Evolutionary conservation across 2,329 filamentous ascomycete genomes (phyloP).

Genomic region (Claviceps monticola): DNA sequence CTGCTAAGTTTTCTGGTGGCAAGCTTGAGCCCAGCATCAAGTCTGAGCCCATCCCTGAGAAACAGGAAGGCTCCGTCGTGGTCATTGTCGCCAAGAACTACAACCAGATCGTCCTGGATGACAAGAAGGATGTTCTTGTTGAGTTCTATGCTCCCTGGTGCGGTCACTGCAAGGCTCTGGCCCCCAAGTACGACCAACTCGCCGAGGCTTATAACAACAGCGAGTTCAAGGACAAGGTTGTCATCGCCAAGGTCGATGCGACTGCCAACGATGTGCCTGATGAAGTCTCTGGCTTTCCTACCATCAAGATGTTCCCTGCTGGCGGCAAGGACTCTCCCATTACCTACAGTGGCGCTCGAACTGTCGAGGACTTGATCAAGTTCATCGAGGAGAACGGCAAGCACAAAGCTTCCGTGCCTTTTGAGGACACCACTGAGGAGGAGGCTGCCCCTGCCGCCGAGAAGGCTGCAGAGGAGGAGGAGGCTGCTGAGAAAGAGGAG

Average conservation of each 20-base stretch:
- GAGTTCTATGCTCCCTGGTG: slow-evolving; percentile 99
- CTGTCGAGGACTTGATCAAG: slow-evolving; percentile 76
- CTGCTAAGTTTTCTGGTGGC: slow-evolving; percentile 71
- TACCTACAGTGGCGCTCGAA: slow-evolving; percentile 78
- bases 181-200: slow-evolving; percentile 92
- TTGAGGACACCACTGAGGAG: slow-evolving; percentile 40
- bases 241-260: slow-evolving; percentile 95
- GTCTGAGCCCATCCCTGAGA: slow-evolving; percentile 92
- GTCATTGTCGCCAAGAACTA: slow-evolving; percentile 90
- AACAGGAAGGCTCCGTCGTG: slow-evolving; percentile 76
- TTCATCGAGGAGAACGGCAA: slow-evolving; percentile 96
- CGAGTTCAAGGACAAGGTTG: slow-evolving; percentile 69
- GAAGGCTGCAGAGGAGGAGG: slow-evolving; percentile 29
- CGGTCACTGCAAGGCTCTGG: slow-evolving; percentile 97
- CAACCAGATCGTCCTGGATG: slow-evolving; percentile 78
- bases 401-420: slow-evolving; percentile 58
- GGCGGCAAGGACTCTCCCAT: slow-evolving; percentile 74
- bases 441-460: slow-evolving; percentile 41
- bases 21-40: slow-evolving; percentile 95
- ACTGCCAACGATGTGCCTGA: slow-evolving; percentile 94
- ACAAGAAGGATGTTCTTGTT: slow-evolving; percentile 90
- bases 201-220: slow-evolving; percentile 62
- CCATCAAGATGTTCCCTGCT: slow-evolving; percentile 95
- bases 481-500: slow-evolving; percentile 23
- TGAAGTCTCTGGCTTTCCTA: slow-evolving; percentile 94